Evolutionary conservation across 1,284 basidiomycete genomes (phyloP).

Genomic region (Clitocybe nebularis): DNA sequence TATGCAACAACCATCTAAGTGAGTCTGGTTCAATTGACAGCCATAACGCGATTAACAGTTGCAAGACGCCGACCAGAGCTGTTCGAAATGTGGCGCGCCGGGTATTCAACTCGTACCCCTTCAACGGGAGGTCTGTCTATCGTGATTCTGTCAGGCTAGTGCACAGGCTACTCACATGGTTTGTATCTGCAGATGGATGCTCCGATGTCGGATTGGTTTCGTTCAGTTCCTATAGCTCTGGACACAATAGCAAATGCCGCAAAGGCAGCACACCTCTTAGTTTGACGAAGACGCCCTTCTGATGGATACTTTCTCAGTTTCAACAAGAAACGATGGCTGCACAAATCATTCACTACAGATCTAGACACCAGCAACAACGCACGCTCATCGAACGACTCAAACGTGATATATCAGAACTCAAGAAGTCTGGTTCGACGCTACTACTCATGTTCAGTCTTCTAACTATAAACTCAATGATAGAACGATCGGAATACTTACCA

Average conservation of each 20-base stretch:
- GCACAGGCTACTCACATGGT: no score
- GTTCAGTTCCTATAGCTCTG: constrained; percentile 52
- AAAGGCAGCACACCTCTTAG: constrained; percentile 45
- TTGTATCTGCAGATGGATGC: constrained; percentile 53
- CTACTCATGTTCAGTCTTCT: neutral
- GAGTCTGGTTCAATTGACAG: constrained; percentile 26
- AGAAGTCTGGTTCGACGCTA: constrained; percentile 40
- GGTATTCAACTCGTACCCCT: constrained; percentile 68
- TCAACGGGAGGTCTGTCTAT: constrained; percentile 58
- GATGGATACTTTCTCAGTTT: constrained; percentile 43
- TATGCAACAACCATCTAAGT: constrained; percentile 83
- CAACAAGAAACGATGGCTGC: constrained; percentile 72
- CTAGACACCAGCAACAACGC: constrained; percentile 50
- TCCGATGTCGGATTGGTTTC: constrained; percentile 79
- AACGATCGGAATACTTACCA: constrained; percentile 44
- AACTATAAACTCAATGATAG: constrained; percentile 30
- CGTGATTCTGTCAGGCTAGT: constrained; percentile 5
- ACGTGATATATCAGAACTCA: constrained; percentile 46
- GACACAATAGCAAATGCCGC: constrained; percentile 61
- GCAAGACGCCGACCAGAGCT: constrained; percentile 67
- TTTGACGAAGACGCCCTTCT: constrained; percentile 5
- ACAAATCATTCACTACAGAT: constrained; percentile 58
- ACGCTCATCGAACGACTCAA: constrained; percentile 46
- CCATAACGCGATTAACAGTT: constrained; percentile 6
- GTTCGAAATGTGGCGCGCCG: constrained; percentile 56